phyloP scores from a whole-genome alignment of 805 yeast species.

The Debaryomyces prosopidis region DNA sequence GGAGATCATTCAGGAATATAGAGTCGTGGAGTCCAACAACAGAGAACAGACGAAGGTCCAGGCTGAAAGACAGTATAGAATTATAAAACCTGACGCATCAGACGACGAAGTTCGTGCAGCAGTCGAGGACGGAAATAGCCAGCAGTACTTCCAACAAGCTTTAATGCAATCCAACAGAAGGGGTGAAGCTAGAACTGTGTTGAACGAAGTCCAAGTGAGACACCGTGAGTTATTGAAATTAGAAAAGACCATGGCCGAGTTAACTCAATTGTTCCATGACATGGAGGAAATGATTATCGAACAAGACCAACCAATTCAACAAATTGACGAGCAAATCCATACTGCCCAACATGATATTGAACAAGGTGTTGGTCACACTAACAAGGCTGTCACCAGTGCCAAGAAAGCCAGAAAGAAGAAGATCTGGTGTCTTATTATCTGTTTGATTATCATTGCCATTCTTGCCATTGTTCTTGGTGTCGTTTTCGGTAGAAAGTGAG shows the following conservation, averaged over 20 bases:
- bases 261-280: constrained; percentile 91
- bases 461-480: constrained; percentile 72
- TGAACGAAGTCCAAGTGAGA: constrained; percentile 93
- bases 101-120: constrained; percentile 83
- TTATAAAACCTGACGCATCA: constrained; percentile 84
- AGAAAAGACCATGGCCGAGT: constrained; percentile 93
- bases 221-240: constrained; percentile 93
- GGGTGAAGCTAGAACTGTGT: constrained; percentile 93
- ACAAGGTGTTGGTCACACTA: constrained; percentile 91
- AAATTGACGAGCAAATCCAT: constrained; percentile 76
- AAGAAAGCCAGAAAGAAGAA: constrained; percentile 88
- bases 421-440: constrained; percentile 77
- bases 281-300: constrained; percentile 96
- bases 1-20: constrained; percentile 81
- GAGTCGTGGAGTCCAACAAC: constrained; percentile 83
- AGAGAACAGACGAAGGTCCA: constrained; percentile 81
- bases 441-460: constrained; percentile 57
- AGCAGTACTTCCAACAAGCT: constrained; percentile 94
- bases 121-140: constrained; percentile 79
- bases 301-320: constrained; percentile 86
- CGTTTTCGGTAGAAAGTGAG: constrained; percentile 40
- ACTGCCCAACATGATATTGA: constrained; percentile 89
- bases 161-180: constrained; percentile 81
- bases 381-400: constrained; percentile 86
- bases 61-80: constrained; percentile 89